Conservation (phyloP, 1,284 basidiomycete species). For the Microbotryomycetes sp. region DNA sequence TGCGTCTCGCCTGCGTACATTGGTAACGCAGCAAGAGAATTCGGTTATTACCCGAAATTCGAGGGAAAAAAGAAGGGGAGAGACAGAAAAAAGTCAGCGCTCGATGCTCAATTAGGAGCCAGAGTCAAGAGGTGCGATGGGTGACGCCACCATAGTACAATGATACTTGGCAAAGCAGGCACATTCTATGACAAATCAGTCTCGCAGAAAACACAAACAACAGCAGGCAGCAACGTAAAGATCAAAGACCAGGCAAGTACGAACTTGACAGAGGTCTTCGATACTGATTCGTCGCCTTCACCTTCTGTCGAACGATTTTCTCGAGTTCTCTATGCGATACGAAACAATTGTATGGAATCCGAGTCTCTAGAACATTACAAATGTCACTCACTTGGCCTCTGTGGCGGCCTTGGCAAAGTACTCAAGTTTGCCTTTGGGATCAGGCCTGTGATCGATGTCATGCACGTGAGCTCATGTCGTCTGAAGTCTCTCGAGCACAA, state of each 20-base stretch:
- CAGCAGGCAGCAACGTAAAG: too few relatives aligned
- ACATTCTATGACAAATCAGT: background rate
- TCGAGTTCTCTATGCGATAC: background rate
- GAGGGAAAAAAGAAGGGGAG: too few relatives aligned
- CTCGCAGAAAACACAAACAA: background rate
- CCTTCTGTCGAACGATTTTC: background rate
- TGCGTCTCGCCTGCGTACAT: background rate
- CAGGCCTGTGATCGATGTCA: slow-evolving; percentile 5
- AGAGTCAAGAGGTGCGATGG: background rate
- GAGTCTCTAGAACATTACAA: too few relatives aligned
- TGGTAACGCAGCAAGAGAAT: background rate
- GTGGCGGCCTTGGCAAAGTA: slow-evolving; percentile 52
- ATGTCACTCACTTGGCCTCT: background rate
- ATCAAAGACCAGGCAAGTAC: too few relatives aligned
- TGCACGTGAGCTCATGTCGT: slow-evolving; percentile 32
- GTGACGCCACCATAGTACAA: too few relatives aligned
- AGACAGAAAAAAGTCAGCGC: too few relatives aligned
- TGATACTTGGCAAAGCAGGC: too few relatives aligned
- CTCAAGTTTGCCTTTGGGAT: slow-evolving; percentile 55
- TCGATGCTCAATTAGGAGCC: background rate
- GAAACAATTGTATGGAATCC: too few relatives aligned
- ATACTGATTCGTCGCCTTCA: too few relatives aligned
- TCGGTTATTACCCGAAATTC: too few relatives aligned
- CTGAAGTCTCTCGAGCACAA: slow-evolving; percentile 8
- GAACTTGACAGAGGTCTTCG: too few relatives aligned